phyloP scores from a whole-genome alignment of 768 basidiomycete genomes.

The Tulasnella sp. region DNA sequence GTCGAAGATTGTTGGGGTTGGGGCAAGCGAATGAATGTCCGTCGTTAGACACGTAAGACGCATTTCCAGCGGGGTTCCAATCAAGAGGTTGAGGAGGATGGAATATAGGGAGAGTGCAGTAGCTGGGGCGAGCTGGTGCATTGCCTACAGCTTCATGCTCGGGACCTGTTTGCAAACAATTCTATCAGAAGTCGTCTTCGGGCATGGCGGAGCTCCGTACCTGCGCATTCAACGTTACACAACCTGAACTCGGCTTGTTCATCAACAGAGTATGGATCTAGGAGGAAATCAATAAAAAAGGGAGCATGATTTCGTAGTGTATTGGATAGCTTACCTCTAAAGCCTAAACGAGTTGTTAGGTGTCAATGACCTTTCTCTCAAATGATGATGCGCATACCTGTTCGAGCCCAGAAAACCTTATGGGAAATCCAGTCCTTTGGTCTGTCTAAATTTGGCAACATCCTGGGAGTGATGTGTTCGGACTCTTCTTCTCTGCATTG shows the following conservation, averaged over 20 bases:
- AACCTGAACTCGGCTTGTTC: slow-evolving; percentile 58
- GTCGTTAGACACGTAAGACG: slow-evolving; percentile 59
- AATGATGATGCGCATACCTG: slow-evolving; percentile 48
- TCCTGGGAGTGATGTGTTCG: slow-evolving; percentile 50
- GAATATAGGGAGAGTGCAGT: slow-evolving; percentile 59
- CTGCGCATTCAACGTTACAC: slow-evolving; percentile 49
- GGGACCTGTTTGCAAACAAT: slow-evolving; percentile 46
- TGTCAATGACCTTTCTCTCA: not conserved
- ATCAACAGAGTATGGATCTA: slow-evolving; percentile 64
- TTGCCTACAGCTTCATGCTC: slow-evolving; percentile 53
- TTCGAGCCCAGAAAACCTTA: slow-evolving; percentile 59
- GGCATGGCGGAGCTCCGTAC: not conserved
- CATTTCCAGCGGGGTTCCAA: slow-evolving; percentile 42
- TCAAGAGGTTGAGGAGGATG: slow-evolving; percentile 48
- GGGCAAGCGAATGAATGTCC: slow-evolving; percentile 60
- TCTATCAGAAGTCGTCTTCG: no score
- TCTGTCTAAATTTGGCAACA: slow-evolving; percentile 53
- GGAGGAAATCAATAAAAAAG: not conserved
- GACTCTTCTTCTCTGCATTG: slow-evolving; percentile 42
- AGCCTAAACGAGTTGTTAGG: slow-evolving; percentile 7
- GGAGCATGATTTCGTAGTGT: not conserved
- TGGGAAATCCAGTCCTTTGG: slow-evolving; percentile 62
- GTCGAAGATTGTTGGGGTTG: slow-evolving; percentile 57
- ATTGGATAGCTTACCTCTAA: slow-evolving; percentile 14
- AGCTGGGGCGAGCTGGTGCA: slow-evolving; percentile 54